A percentile compares a stretch with the other conserved stretches of the same genome.
phyloP scores from a whole-genome alignment of 2,329 filamentous ascomycete genomes.

The Ophiostoma pallidulum region DNA sequence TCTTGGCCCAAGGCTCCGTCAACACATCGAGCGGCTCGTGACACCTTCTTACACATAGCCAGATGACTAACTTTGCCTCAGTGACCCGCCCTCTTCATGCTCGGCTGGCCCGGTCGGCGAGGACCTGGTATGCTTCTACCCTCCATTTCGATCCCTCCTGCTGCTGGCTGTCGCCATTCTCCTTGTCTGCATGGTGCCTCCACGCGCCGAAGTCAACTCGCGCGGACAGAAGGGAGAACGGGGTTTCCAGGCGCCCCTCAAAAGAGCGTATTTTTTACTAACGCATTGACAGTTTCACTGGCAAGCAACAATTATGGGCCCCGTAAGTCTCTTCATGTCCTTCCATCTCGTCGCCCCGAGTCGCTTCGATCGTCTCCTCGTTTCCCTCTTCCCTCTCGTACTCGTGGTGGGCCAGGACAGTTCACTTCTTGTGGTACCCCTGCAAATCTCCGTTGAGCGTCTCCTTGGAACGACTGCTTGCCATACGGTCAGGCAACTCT shows the following conservation, averaged over 20 bases:
- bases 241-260: not conserved
- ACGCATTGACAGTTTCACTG: constrained; percentile 74
- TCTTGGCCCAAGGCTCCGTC: too few relatives aligned
- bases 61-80: constrained; percentile 32
- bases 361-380: not conserved
- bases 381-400: too few relatives aligned
- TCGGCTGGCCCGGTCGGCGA: constrained; percentile 94
- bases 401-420: not conserved
- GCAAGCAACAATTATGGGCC: constrained; percentile 99
- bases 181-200: too few relatives aligned
- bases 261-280: constrained; percentile 13
- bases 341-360: constrained; percentile 15
- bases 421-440: not conserved
- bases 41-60: not conserved
- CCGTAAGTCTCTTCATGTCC: too few relatives aligned
- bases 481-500: not conserved
- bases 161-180: too few relatives aligned
- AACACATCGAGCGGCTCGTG: too few relatives aligned
- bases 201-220: not conserved
- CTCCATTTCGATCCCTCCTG: not conserved
- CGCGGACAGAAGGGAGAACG: not conserved
- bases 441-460: not conserved
- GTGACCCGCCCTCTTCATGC: constrained; percentile 97
- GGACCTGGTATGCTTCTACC: constrained; percentile 71
- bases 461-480: too few relatives aligned